These are phyloP conservation scores for Cystofilobasidium ferigula DNA, from an alignment of 768 basidiomycete genomes.

Conservation along the genomic window DNA sequence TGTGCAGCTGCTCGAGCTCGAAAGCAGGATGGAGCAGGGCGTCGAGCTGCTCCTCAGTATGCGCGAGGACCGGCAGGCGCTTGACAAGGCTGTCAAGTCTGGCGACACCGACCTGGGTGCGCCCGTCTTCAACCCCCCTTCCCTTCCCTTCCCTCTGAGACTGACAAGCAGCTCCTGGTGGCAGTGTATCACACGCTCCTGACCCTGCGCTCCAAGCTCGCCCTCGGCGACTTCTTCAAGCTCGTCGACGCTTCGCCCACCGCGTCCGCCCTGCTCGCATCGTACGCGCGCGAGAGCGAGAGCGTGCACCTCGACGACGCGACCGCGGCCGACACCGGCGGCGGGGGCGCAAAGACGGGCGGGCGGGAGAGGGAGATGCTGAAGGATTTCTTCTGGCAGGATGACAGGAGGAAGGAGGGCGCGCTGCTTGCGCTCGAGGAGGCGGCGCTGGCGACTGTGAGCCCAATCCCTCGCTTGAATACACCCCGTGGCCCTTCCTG, in stretches of 20 bases:
- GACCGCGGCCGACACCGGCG: conserved; percentile 50
- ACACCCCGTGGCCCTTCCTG: not conserved
- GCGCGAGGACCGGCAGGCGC: conserved; percentile 83
- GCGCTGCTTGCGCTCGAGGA: conserved; percentile 81
- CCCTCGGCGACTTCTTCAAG: conserved; percentile 85
- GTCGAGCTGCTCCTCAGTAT: conserved; percentile 85
- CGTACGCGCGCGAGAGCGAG: conserved; percentile 25
- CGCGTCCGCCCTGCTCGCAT: conserved; percentile 30
- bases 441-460: conserved; percentile 55
- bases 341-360: too few relatives aligned
- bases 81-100: conserved; percentile 81
- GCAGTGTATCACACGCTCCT: conserved; percentile 88
- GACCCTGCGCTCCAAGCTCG: conserved; percentile 67
- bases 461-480: conserved; percentile 25
- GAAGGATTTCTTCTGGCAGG: conserved; percentile 93
- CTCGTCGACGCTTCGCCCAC: conserved; percentile 61
- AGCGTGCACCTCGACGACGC: conserved; percentile 64
- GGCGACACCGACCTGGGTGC: conserved; percentile 88
- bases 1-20: conserved; percentile 80
- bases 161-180: not conserved
- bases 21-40: conserved; percentile 75
- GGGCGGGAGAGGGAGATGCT: conserved; percentile 81
- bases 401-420: conserved; percentile 86
- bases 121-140: conserved; percentile 26
- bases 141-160: not conserved